Conservation (phyloP, 257 asterid species). For the Coffea canephora region DNA sequence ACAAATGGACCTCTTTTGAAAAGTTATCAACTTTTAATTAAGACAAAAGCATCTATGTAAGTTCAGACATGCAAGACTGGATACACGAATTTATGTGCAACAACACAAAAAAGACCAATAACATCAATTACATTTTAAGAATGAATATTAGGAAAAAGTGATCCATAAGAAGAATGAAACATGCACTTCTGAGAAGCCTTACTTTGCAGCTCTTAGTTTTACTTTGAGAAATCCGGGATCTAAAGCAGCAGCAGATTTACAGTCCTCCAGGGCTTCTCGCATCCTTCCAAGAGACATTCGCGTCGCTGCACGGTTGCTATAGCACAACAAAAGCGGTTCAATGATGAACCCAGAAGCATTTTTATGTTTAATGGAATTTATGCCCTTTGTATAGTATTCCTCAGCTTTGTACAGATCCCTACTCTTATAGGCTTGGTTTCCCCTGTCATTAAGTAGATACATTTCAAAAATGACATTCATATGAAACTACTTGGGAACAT, state of each 20-base stretch:
- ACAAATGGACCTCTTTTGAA: background rate
- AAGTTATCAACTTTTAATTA: background rate
- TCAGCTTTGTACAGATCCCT: conserved; percentile 75
- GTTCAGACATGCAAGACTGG: background rate
- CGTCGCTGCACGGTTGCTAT: conserved; percentile 97
- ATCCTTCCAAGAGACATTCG: conserved; percentile 83
- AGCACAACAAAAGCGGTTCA: conserved; percentile 71
- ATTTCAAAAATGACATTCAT: conserved; percentile 14
- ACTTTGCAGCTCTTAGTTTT: conserved; percentile 85
- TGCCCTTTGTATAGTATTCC: conserved; percentile 74
- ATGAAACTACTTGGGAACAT: background rate
- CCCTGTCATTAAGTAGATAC: conserved; percentile 50
- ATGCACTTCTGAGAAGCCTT: conserved; percentile 29
- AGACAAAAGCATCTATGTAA: background rate
- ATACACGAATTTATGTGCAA: background rate
- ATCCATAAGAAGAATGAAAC: conserved; percentile 9
- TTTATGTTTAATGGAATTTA: conserved; percentile 39
- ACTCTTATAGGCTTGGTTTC: conserved; percentile 77
- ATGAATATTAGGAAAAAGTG: background rate
- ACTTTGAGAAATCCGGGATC: conserved; percentile 76
- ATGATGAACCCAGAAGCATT: conserved; percentile 33
- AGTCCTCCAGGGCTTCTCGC: conserved; percentile 87
- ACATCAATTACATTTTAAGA: no score
- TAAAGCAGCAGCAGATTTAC: conserved; percentile 64
- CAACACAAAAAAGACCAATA: background rate